A percentile compares a stretch with the other conserved stretches of the same genome.
These are phyloP conservation scores for Mycena rosella DNA, from an alignment of 768 basidiomycete genomes.

Conservation along the genomic window DNA sequence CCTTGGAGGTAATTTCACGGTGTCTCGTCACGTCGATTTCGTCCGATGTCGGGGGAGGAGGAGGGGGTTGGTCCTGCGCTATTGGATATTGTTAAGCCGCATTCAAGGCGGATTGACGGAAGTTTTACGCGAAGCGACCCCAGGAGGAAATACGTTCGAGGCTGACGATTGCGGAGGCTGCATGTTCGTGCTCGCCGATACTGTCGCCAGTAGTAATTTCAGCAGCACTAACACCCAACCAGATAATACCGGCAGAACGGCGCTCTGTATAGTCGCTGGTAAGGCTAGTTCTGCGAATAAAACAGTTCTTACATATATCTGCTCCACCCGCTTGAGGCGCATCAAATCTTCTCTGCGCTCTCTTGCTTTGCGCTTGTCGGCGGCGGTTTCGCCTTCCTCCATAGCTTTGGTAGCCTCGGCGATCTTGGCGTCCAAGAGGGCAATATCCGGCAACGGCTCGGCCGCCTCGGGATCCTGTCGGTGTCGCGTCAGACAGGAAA, in stretches of 20 bases:
- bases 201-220: constrained; percentile 92
- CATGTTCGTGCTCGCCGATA: constrained; percentile 80
- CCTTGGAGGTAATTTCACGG: constrained; percentile 97
- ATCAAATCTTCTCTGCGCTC: constrained; percentile 85
- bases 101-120: background rate
- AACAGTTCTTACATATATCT: constrained; percentile 84
- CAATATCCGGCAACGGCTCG: constrained; percentile 81
- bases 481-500: constrained; percentile 1
- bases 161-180: constrained; percentile 73
- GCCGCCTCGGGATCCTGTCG: constrained; percentile 69
- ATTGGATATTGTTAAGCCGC: constrained; percentile 24
- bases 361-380: constrained; percentile 72
- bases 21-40: constrained; percentile 95
- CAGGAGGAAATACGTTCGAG: constrained; percentile 79
- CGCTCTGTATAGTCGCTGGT: constrained; percentile 64
- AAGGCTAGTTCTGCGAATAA: background rate
- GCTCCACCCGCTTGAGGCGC: constrained; percentile 90
- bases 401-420: constrained; percentile 70
- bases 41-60: constrained; percentile 82
- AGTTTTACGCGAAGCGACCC: constrained; percentile 72
- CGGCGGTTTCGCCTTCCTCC: constrained; percentile 60
- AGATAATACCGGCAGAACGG: constrained; percentile 85
- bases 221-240: constrained; percentile 94
- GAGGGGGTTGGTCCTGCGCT: constrained; percentile 74
- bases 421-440: constrained; percentile 79